These are phyloP conservation scores for Dactylellina leptospora DNA, from an alignment of 2,329 filamentous ascomycete species.

Conservation along the genomic window DNA sequence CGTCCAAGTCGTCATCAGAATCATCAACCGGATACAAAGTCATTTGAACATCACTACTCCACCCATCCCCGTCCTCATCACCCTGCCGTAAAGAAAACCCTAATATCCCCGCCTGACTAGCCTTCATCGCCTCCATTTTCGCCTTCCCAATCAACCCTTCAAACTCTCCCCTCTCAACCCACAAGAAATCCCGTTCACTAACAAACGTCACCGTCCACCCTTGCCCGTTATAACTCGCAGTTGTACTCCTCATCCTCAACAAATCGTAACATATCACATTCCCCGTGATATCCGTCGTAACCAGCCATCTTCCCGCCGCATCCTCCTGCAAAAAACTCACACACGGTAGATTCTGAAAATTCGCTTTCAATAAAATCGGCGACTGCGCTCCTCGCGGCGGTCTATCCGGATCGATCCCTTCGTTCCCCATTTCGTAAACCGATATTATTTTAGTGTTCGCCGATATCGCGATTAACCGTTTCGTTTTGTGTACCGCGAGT, in stretches of 20 bases:
- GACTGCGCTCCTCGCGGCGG: constrained; percentile 46
- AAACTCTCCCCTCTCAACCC: constrained; percentile 38
- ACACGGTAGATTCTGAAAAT: constrained; percentile 56
- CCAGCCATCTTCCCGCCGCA: constrained; percentile 56
- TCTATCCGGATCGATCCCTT: constrained; percentile 16
- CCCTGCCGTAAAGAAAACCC: constrained; percentile 18
- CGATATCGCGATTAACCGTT: constrained; percentile 85
- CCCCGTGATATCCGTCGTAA: constrained; percentile 56
- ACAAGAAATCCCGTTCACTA: constrained; percentile 48
- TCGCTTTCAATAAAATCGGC: constrained; percentile 55
- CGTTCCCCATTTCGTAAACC: constrained; percentile 68
- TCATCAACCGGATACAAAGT: constrained; percentile 39
- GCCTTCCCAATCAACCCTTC: constrained; percentile 32
- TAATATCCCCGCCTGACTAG: constrained; percentile 6
- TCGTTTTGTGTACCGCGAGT: constrained; percentile 78
- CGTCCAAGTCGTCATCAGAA: constrained; percentile 41
- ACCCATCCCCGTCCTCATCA: constrained; percentile 38
- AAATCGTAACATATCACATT: constrained; percentile 58
- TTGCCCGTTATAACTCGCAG: constrained; percentile 41
- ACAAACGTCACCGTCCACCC: constrained; percentile 38
- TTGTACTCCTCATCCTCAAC: constrained; percentile 46
- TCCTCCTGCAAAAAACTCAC: constrained; percentile 57
- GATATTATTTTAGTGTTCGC: constrained; percentile 73
- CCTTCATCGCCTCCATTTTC: constrained; percentile 15
- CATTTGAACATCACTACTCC: constrained; percentile 43